Percentiles rank a stretch among this genome's conserved stretches.
Evolutionary conservation across 2,329 filamentous ascomycete genomes (phyloP).

Genomic region (Leptosphaerulina australis): DNA sequence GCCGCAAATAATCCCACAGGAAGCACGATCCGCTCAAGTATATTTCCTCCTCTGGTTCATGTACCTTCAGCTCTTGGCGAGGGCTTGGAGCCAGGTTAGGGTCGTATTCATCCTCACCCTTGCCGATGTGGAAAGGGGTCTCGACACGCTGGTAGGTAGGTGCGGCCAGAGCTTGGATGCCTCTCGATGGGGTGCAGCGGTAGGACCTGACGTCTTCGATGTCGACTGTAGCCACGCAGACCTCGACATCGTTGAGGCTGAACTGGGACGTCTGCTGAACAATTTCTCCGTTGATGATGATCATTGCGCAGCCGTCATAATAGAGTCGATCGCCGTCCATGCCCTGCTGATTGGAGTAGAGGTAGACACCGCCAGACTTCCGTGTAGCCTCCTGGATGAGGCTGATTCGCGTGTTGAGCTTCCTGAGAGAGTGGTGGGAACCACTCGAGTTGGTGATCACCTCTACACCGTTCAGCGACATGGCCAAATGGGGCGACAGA

Average conservation of each 20-base stretch:
- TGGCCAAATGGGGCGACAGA: conserved; percentile 60
- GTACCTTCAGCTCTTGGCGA: conserved; percentile 58
- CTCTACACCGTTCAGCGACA: conserved; percentile 73
- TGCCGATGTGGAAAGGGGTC: conserved; percentile 54
- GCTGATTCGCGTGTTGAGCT: conserved; percentile 67
- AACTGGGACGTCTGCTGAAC: conserved; percentile 72
- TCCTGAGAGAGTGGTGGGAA: conserved; percentile 70
- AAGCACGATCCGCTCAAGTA: conserved; percentile 68
- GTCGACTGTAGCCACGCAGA: conserved; percentile 62
- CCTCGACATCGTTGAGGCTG: conserved; percentile 60
- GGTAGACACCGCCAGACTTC: conserved; percentile 65
- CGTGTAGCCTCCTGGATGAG: conserved; percentile 71
- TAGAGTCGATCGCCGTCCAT: conserved; percentile 49
- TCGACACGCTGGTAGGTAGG: conserved; percentile 56
- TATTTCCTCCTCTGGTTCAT: conserved; percentile 68
- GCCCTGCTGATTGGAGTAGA: conserved; percentile 68
- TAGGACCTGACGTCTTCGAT: conserved; percentile 71
- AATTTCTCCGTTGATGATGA: conserved; percentile 66
- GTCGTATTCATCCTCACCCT: conserved; percentile 52
- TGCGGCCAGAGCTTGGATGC: conserved; percentile 62
- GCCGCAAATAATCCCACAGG: conserved; percentile 68
- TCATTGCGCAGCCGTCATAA: conserved; percentile 63
- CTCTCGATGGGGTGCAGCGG: conserved; percentile 61
- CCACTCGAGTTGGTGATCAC: conserved; percentile 72
- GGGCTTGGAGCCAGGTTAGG: conserved; percentile 54